Evolutionary conservation across 1,284 basidiomycete species (phyloP), one percentile per base, ranked within the genome.

Genomic region (Cryptococcus amylolentus): DNA sequence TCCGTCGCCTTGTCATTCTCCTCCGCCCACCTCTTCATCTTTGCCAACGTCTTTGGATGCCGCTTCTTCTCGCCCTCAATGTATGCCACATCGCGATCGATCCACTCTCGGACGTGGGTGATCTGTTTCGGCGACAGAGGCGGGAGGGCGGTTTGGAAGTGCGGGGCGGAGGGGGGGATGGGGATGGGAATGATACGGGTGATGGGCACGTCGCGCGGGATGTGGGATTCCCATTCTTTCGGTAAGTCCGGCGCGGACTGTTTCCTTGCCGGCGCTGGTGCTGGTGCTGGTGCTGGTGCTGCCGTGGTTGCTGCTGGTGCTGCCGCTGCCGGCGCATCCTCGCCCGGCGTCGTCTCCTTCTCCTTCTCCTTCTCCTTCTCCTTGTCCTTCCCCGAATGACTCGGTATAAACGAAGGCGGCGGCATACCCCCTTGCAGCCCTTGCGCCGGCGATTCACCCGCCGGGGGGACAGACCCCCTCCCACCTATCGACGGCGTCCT

Each of bases 141-240:
- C 2, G 85, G 85, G 50, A 89, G 84, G 43, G 71, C 69, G 44
- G 79, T 78, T 3, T 78, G 76, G 47, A 77, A 77, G 7, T 77
- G 78, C 5, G 77, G 70, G 60, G 62, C 85, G 80, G 51, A 82
- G 28, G 62, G 80, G 50, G 78, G 73, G 43, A 85, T 78, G 4
- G 88, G 86, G 2, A 91, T 82, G 52, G 82, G 76, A 9, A 83
- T 82, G 49, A 90, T 80, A 18, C 81, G 80, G 6, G 88, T 90
- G 51, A 85, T 83, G 38, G 80, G 79, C 27, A 83, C 81, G 69
- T 86, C 85, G 55, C 86, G 79, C 8, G 79, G 79, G 13, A 78
- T 81, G 66, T 65, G 57, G 5, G 54, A 46, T 58, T 73, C 67
- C 76, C 76, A 78, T 42, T 71, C 73, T 57, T 68, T 68, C 18